Evolutionary conservation across 2,329 filamentous ascomycete genomes (phyloP).

Genomic region (Tolypocladium album): DNA sequence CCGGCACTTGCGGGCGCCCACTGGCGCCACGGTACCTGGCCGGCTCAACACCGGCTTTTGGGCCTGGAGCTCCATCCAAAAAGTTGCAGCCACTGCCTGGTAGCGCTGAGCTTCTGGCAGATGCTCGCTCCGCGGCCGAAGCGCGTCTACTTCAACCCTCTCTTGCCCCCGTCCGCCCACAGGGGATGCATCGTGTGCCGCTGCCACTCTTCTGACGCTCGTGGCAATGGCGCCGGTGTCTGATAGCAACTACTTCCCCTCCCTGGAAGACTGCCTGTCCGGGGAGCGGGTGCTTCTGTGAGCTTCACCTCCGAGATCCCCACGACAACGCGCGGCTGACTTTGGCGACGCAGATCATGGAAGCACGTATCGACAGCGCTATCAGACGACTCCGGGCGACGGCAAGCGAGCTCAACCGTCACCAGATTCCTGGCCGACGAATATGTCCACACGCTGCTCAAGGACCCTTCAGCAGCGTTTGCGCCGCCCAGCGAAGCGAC

Average conservation of each 20-base stretch:
- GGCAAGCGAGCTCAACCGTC: slow-evolving; percentile 43
- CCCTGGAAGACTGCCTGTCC: slow-evolving; percentile 74
- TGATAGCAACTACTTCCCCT: slow-evolving; percentile 67
- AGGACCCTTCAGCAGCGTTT: slow-evolving; percentile 59
- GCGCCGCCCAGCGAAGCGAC: slow-evolving; percentile 48
- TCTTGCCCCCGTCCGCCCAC: slow-evolving; percentile 11
- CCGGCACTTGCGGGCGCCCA: slow-evolving; percentile 4
- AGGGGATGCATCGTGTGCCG: slow-evolving; percentile 28
- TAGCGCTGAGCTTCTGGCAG: not conserved
- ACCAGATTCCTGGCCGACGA: slow-evolving; percentile 61
- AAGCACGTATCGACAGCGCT: slow-evolving; percentile 46
- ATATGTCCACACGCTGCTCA: slow-evolving; percentile 57
- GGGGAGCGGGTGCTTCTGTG: slow-evolving; percentile 75
- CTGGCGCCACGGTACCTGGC: not conserved
- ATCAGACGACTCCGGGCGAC: slow-evolving; percentile 44
- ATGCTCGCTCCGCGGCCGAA: slow-evolving; percentile 12
- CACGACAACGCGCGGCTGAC: slow-evolving; percentile 11
- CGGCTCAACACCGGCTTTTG: slow-evolving; percentile 15
- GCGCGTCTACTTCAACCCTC: slow-evolving; percentile 22
- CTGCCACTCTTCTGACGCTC: slow-evolving; percentile 35
- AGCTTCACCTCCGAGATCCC: slow-evolving; percentile 21
- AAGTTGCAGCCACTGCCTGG: slow-evolving; percentile 8
- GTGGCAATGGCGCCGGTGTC: slow-evolving; percentile 60
- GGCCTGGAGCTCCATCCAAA: slow-evolving; percentile 16
- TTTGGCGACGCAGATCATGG: slow-evolving; percentile 42